These are phyloP conservation scores for Diplocarpon mali DNA, from an alignment of 2,329 filamentous ascomycete genomes.

Conservation along the genomic window DNA sequence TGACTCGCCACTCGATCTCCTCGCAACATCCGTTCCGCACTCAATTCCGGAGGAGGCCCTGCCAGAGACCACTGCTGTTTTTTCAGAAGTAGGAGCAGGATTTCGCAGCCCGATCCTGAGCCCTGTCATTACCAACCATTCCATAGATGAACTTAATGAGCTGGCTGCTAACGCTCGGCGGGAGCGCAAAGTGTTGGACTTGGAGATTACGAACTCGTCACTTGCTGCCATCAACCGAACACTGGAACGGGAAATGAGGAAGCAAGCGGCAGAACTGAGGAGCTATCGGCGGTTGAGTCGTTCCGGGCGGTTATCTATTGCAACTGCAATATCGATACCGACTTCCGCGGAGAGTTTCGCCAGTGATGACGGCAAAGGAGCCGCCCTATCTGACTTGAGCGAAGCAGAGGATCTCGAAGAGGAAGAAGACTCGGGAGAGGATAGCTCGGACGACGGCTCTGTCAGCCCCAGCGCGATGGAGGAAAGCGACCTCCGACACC, in stretches of 20 bases:
- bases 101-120: constrained; percentile 5
- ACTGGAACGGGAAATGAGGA: constrained; percentile 79
- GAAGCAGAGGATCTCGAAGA: constrained; percentile 36
- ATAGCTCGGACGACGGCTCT: constrained; percentile 22
- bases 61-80: constrained; percentile 3
- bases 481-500: constrained; percentile 39
- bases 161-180: constrained; percentile 78
- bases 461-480: constrained; percentile 32
- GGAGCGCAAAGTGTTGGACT: constrained; percentile 88
- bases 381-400: constrained; percentile 37
- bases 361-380: constrained; percentile 29
- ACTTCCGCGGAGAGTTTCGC: constrained; percentile 35
- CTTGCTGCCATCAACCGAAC: constrained; percentile 91
- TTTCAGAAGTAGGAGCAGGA: not conserved
- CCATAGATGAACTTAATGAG: constrained; percentile 56
- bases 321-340: constrained; percentile 36
- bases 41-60: constrained; percentile 18
- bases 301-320: constrained; percentile 60
- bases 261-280: constrained; percentile 80
- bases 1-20: constrained; percentile 14
- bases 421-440: constrained; percentile 41
- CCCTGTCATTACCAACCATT: constrained; percentile 44
- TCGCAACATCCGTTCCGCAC: constrained; percentile 12
- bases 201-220: constrained; percentile 94
- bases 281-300: constrained; percentile 78